Percentiles rank a stretch among this genome's conserved stretches.
phyloP scores from a whole-genome alignment of 768 basidiomycete species.

The Panus rudis region DNA sequence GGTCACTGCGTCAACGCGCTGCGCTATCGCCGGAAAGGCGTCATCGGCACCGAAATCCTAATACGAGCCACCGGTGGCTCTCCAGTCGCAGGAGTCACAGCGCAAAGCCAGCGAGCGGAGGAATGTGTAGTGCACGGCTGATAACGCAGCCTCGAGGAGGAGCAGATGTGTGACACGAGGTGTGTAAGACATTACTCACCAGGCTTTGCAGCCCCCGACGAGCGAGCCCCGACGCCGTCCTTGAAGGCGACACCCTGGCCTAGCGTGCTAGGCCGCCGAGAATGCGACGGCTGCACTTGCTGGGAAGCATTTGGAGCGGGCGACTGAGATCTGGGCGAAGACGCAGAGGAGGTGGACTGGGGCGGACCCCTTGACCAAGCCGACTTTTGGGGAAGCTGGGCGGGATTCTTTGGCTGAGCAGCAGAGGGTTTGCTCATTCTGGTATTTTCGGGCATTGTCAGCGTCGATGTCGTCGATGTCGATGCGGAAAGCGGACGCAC shows the following conservation, averaged over 20 bases:
- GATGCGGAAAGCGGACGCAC: conserved; percentile 22
- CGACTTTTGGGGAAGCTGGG: conserved; percentile 72
- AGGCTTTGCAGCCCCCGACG: too few relatives aligned
- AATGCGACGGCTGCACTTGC: conserved; percentile 52
- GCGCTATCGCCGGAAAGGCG: too few relatives aligned
- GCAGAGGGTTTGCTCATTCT: conserved; percentile 95
- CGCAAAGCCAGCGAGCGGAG: too few relatives aligned
- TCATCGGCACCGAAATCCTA: too few relatives aligned
- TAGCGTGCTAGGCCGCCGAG: conserved; percentile 72
- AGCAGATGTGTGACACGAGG: too few relatives aligned
- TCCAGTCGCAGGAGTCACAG: too few relatives aligned
- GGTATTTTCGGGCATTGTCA: too few relatives aligned
- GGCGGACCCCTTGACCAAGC: conserved; percentile 92
- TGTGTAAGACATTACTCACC: too few relatives aligned
- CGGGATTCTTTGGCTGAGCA: conserved; percentile 64
- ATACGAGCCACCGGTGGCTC: too few relatives aligned
- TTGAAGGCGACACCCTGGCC: conserved; percentile 65
- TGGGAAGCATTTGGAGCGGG: conserved; percentile 44
- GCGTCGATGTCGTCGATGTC: not conserved
- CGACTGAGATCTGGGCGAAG: conserved; percentile 73
- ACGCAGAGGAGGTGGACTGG: conserved; percentile 43
- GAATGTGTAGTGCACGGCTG: too few relatives aligned
- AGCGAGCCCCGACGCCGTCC: conserved; percentile 75
- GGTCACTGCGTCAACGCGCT: not conserved
- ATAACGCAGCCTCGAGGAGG: too few relatives aligned